Evolutionary conservation across 192 early-diverging fungal genomes (phyloP), one percentile per base, ranked within the genome.

Genomic region (Powellomyces hirtus): DNA sequence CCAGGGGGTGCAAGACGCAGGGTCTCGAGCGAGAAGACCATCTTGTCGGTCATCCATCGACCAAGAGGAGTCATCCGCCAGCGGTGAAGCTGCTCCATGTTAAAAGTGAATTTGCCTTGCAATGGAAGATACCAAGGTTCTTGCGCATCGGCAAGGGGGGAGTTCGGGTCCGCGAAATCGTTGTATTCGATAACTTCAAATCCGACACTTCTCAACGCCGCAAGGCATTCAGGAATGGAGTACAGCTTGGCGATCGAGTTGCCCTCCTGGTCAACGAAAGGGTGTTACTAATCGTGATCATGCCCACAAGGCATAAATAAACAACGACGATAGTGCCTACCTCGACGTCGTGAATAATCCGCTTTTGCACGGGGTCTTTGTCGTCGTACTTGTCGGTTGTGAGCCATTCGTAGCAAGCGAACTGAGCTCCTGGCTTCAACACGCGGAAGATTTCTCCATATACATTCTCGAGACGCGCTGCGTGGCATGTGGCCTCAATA

Each of bases 401-500:
- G 72, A 91, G 84, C 96, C 96, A 98, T 76, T 98, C 96, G 79
- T 98, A 98, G 73, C 88, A 88, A 27, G 92, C 92, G 89, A 95
- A 95, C 57, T 81, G 76, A 53, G 90, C 90, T 27, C 94, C 95
- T 44, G 96, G 94, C 81, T 98, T 98, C 57, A 98, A 72, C 13
- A 94, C 91, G 50, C 93, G 85, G 86, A 89, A 97, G 68, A 91
- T 90, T 70, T 98, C 90, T 34, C 83, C 79, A 72, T 97, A 98
- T 44, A 92, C 92, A 64, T 86, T 88, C 72, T 93, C 89, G 26
- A 98, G 84, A 1, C 79, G 49, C 5, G 92, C 91, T 0, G 94
- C 89, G 75, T 98, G 96, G 77, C 90, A 91, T 59, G 64, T 93
- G 31, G 96, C 96, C 82, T 98, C 96, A 65, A 98, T 94, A n/a